Base-by-base conservation (phyloP, 495 filamentous ascomycete species). In the Neurospora cerealis region DNA sequence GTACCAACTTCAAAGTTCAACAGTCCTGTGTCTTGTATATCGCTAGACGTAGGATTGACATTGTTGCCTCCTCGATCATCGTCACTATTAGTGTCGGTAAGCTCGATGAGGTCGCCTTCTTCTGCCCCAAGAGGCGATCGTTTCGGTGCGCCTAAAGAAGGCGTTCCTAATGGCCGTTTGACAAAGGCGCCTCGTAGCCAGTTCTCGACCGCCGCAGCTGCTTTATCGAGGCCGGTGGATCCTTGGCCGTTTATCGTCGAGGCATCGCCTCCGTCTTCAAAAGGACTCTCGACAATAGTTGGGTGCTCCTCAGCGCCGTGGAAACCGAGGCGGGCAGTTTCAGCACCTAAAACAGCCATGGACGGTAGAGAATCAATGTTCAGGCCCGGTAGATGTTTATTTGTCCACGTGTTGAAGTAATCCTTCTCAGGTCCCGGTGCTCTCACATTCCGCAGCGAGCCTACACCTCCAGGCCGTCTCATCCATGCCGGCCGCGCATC, bases 121-220 rank as follows among this genome's bases (percentile, higher is more conserved):
- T 81, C 83, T 15, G 79, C 79, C 6, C 28, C 40, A 17, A 66
- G 82, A 74, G 71, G 75, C 69, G 69, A 75, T 72, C 74, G 75
- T 71, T 79, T 79, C 37, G 79, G 81, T 5, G 83, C 83, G 8
- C 83, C 80, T 17, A 87, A 71, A 5, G 83, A 78, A 1, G 88
- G 84, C 40, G 86, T 87, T 32, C 83, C 83, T 4, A 87, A 17
- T 66, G 54, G 54, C 15, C 85, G 85, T 76, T 88, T 88, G 3
- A 86, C 88, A 44, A 91, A 93, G 72, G 95, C 88, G 74, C 91
- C 93, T 60, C 94, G 85, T 75, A 98, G 86, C 93, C 96, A 99
- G 8, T 90, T 89, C 81, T 98, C 95, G 38, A 99, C 88, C 15
- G 90, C 92, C 15, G 92, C 91, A 0, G 94, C 94, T 2, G 96